Conservation (phyloP, 1,284 basidiomycete species). For the Malassezia equina region DNA sequence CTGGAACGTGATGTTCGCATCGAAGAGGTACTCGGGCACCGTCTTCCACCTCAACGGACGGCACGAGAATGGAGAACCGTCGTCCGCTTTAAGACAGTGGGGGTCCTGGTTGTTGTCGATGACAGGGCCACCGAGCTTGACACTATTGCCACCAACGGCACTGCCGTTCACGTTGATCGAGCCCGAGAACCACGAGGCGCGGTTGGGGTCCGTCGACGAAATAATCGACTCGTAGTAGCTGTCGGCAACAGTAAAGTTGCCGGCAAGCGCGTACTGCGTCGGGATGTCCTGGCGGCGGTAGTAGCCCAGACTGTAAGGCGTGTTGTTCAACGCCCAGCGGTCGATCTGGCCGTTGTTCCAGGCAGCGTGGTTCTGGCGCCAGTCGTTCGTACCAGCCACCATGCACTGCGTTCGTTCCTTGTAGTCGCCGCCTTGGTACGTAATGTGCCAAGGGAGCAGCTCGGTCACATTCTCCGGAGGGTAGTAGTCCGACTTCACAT, state of each 20-base stretch:
- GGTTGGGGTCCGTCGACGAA: constrained; percentile 29
- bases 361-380: constrained; percentile 30
- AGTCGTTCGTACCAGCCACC: constrained; percentile 32
- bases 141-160: constrained; percentile 8
- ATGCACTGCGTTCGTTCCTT: constrained; percentile 30
- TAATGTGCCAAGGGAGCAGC: constrained; percentile 33
- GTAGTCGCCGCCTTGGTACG: constrained; percentile 29
- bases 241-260: constrained; percentile 30
- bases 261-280: constrained; percentile 31
- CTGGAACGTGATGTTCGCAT: constrained; percentile 26
- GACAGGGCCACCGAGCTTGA: constrained; percentile 18
- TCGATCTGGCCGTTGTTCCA: constrained; percentile 31
- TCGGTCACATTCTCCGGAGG: constrained; percentile 17
- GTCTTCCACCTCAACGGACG: constrained; percentile 33
- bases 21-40: constrained; percentile 29
- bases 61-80: constrained; percentile 19
- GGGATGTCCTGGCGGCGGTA: constrained; percentile 31
- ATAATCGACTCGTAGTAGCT: constrained; percentile 34
- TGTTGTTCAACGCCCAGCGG: constrained; percentile 29
- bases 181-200: constrained; percentile 26
- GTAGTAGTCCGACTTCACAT: background rate
- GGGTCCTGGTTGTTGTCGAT: constrained; percentile 20
- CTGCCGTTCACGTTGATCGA: constrained; percentile 14
- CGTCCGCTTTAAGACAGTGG: constrained; percentile 14
- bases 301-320: constrained; percentile 33